phyloP scores from a whole-genome alignment of 2,329 filamentous ascomycete species.

The Nothomitra cinnamomea region DNA sequence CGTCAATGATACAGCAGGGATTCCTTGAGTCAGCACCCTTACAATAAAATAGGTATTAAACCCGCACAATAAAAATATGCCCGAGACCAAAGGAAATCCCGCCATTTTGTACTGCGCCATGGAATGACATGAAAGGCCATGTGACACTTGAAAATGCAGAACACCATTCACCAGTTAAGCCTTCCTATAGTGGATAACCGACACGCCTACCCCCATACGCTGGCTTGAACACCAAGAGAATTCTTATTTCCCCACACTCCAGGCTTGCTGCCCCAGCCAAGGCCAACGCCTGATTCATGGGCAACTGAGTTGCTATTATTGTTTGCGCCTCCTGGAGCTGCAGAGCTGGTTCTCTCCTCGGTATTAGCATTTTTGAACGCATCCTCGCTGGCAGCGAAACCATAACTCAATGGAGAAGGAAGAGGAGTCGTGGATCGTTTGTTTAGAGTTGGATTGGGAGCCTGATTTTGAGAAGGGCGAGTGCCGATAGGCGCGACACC shows the following conservation, averaged over 20 bases:
- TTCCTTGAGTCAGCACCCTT: background rate
- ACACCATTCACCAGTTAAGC: constrained; percentile 5
- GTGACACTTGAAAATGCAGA: constrained; percentile 1
- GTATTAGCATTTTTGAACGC: constrained; percentile 21
- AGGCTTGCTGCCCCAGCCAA: constrained; percentile 64
- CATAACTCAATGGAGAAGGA: constrained; percentile 70
- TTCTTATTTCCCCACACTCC: constrained; percentile 76
- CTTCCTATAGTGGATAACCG: constrained; percentile 8
- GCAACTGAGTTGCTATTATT: constrained; percentile 22
- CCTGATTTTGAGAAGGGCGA: constrained; percentile 43
- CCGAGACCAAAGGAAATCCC: background rate
- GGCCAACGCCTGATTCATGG: constrained; percentile 22
- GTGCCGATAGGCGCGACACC: constrained; percentile 88
- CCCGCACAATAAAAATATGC: constrained; percentile 2
- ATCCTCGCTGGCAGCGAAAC: constrained; percentile 43
- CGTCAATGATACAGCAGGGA: background rate
- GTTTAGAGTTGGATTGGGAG: constrained; percentile 42
- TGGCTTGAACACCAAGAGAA: constrained; percentile 71
- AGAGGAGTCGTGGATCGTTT: constrained; percentile 82
- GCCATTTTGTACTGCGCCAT: constrained; percentile 4
- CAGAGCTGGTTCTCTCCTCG: constrained; percentile 39
- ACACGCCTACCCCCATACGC: constrained; percentile 65
- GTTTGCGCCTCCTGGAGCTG: constrained; percentile 24
- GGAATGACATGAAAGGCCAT: constrained; percentile 3
- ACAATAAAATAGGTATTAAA: background rate